phyloP scores from a whole-genome alignment of 176 grass and related monocot species.

The Aegilops bicornis region DNA sequence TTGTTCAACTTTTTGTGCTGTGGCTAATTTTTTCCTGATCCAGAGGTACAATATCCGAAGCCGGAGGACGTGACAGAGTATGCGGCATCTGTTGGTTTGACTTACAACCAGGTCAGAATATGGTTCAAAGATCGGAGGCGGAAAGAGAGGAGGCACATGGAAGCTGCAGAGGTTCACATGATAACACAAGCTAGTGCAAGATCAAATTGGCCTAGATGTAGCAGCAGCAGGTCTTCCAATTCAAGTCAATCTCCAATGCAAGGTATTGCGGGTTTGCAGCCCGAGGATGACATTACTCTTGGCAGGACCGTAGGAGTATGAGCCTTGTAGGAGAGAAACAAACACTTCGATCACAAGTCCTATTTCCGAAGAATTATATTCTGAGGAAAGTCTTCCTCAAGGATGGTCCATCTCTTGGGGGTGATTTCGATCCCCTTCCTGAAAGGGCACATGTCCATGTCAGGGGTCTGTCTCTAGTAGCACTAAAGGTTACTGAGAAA shows the following conservation, averaged over 20 bases:
- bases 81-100: constrained; percentile 60
- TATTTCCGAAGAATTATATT: constrained; percentile 81
- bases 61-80: constrained; percentile 58
- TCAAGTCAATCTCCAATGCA: constrained; percentile 10
- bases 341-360: constrained; percentile 49
- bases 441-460: constrained; percentile 17
- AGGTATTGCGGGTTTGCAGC: not conserved
- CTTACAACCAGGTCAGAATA: constrained; percentile 76
- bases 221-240: constrained; percentile 37
- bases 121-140: constrained; percentile 99
- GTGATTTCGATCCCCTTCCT: constrained; percentile 61
- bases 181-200: constrained; percentile 28
- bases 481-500: not conserved
- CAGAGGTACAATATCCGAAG: constrained; percentile 83
- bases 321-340: constrained; percentile 42
- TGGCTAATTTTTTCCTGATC: not conserved
- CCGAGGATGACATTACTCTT: not conserved
- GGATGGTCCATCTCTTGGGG: constrained; percentile 84
- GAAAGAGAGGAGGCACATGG: constrained; percentile 71
- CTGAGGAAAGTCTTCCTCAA: constrained; percentile 82
- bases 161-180: constrained; percentile 25
- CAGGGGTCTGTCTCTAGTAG: constrained; percentile 45
- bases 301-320: not conserved
- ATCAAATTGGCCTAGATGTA: constrained; percentile 38
- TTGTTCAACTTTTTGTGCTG: not conserved